These are phyloP conservation scores for Boletus tomentosulus DNA, from an alignment of 768 basidiomycete species.

Conservation along the genomic window DNA sequence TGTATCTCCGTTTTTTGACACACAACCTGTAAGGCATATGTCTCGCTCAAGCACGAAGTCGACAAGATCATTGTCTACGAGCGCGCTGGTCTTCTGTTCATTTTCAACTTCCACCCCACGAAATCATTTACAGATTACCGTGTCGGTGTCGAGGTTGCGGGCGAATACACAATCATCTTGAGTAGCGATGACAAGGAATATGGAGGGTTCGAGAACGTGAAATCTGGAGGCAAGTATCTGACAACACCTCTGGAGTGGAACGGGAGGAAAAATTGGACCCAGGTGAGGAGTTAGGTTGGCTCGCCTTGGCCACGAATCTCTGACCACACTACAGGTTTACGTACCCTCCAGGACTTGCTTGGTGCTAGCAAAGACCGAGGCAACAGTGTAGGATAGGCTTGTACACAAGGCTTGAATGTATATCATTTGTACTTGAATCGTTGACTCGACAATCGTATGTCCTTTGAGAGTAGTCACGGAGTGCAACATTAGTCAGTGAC, in stretches of 20 bases:
- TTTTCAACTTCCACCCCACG: slow-evolving; percentile 97
- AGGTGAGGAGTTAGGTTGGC: slow-evolving; percentile 46
- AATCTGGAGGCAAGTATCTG: slow-evolving; percentile 56
- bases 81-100: slow-evolving; percentile 87
- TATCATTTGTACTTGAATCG: no score
- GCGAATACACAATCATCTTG: slow-evolving; percentile 79
- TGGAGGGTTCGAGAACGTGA: slow-evolving; percentile 85
- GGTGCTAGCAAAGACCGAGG: slow-evolving; percentile 23
- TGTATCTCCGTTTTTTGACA: slow-evolving; percentile 6
- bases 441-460: no score
- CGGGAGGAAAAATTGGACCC: slow-evolving; percentile 82
- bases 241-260: slow-evolving; percentile 93
- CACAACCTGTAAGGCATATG: slow-evolving; percentile 57
- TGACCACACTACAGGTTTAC: slow-evolving; percentile 23
- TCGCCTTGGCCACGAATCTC: background rate
- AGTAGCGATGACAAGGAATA: slow-evolving; percentile 83
- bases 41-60: slow-evolving; percentile 88
- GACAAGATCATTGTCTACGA: slow-evolving; percentile 96
- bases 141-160: slow-evolving; percentile 80
- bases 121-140: slow-evolving; percentile 91
- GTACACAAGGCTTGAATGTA: background rate
- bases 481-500: no score
- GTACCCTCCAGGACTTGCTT: slow-evolving; percentile 30
- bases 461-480: no score
- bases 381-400: background rate